A percentile compares a stretch with the other conserved stretches of the same genome.
Evolutionary conservation across 2,329 filamentous ascomycete genomes (phyloP).

Genomic region (Fusarium pseudoanthophilum): DNA sequence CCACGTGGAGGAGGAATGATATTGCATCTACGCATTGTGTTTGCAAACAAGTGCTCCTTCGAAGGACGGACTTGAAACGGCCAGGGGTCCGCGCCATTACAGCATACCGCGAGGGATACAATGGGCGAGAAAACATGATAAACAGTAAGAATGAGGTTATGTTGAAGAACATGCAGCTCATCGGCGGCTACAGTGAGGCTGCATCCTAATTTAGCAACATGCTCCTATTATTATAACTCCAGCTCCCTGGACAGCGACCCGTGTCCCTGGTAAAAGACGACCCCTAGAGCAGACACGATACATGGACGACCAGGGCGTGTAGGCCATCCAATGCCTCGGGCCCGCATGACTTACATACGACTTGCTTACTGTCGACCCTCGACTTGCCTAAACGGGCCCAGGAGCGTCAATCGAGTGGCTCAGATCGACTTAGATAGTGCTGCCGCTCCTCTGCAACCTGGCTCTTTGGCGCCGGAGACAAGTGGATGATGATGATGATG

Average conservation of each 20-base stretch:
- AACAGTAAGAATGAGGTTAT: slow-evolving; percentile 30
- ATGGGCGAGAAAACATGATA: slow-evolving; percentile 27
- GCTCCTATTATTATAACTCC: slow-evolving; percentile 32
- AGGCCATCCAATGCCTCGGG: slow-evolving; percentile 15
- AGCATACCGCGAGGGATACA: slow-evolving; percentile 7
- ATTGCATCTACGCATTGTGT: slow-evolving; percentile 1
- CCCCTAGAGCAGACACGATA: slow-evolving; percentile 9
- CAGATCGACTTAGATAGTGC: slow-evolving; percentile 29
- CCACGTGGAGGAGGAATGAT: slow-evolving; percentile 13
- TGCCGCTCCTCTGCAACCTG: slow-evolving; percentile 23
- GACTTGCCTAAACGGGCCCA: slow-evolving; percentile 31
- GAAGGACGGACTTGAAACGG: slow-evolving; percentile 7
- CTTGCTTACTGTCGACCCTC: slow-evolving; percentile 11
- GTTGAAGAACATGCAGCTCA: slow-evolving; percentile 46
- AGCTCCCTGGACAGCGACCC: slow-evolving; percentile 2
- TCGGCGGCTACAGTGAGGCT: slow-evolving; percentile 52
- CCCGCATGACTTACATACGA: slow-evolving; percentile 15
- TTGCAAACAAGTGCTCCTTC: slow-evolving; percentile 5
- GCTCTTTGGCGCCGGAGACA: slow-evolving; percentile 26
- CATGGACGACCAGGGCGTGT: slow-evolving; percentile 20
- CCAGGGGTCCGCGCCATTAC: slow-evolving; percentile 1
- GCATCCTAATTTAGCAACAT: slow-evolving; percentile 52
- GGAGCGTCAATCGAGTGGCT: slow-evolving; percentile 31
- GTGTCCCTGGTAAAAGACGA: not conserved
- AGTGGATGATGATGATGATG: not conserved